Percentiles rank a stretch among this genome's conserved stretches.
Conservation (phyloP, 495 filamentous ascomycete genomes). For the Recurvomyces mirabilis region DNA sequence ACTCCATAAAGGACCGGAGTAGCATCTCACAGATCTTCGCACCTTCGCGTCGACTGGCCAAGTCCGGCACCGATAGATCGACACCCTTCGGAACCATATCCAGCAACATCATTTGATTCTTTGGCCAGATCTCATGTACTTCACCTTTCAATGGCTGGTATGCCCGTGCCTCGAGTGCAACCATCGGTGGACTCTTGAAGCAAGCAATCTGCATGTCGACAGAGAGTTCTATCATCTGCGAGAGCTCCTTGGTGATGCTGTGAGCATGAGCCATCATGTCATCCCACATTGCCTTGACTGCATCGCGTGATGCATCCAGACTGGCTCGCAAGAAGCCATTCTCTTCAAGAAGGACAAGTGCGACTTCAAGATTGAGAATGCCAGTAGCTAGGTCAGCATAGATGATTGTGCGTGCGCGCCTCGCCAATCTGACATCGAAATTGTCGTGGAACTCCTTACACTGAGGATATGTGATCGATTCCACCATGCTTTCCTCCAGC, state of each 20-base stretch:
- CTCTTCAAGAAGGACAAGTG: constrained; percentile 1
- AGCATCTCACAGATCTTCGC: constrained; percentile 10
- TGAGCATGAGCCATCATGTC: neutral
- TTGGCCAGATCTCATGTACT: constrained; percentile 10
- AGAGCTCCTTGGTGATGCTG: neutral
- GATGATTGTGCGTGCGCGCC: neutral
- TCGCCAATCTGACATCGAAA: neutral
- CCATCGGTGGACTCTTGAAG: constrained; percentile 1
- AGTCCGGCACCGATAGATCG: constrained; percentile 7
- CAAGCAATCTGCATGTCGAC: constrained; percentile 11
- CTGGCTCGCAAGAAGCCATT: neutral
- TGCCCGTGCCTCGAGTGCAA: constrained; percentile 6
- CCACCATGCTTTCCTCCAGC: neutral
- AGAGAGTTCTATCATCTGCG: constrained; percentile 6
- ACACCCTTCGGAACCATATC: constrained; percentile 19
- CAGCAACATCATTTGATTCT: constrained; percentile 15
- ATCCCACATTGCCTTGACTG: constrained; percentile 3
- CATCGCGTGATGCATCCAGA: neutral
- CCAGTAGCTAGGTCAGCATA: neutral
- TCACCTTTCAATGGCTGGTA: constrained; percentile 16
- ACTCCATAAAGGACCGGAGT: constrained; percentile 11
- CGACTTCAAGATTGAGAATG: constrained; percentile 11
- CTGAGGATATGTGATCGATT: neutral
- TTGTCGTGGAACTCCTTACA: neutral
- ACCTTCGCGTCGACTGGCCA: constrained; percentile 3